Evolutionary conservation across 768 basidiomycete genomes (phyloP), one percentile per base, ranked within the genome.

Genomic region (Gelatoporia subvermispora): DNA sequence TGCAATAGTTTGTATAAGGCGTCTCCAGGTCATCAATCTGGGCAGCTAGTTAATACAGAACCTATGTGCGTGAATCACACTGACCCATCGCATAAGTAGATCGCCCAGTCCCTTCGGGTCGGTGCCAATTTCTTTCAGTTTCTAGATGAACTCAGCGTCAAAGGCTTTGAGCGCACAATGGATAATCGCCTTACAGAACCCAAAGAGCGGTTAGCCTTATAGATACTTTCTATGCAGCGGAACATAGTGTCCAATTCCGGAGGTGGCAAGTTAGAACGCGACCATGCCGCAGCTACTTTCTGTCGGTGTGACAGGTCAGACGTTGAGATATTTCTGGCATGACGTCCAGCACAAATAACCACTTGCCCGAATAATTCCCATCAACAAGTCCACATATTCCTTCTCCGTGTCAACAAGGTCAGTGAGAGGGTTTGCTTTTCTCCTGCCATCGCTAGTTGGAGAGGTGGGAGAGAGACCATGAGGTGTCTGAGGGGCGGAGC

Each of bases 241-340:
- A 99, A 99, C 89, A 98, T 95, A 45, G 76, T 68, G 67, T 99
- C 96, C 24, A 99, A 76, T 55, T 90, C 86, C 8, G 79, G 79
- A 15, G 96, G 96, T 16, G 96, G 96, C 35, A 99, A 84, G 65
- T 97, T 97, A 35, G 84, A 79, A 36, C 93, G 75, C 9, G 94
- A 96, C 96, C 96, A 99, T 42, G 96, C 96, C n/a, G 86, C 85
- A 9, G 96, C 96, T 4, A 96, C 88, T 81, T 88, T 92, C 93
- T 98, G 63, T 15, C 47, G 17, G 1, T 22, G 31, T 16, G 28
- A 7, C 28, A 31, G 28, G 13, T 31, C 28, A 31, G 28, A 31
- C 28, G 28, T 31, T 13, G 28, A 31, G 28, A 31, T 31, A 31
- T 31, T 31, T 31, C 28, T 31, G 28, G 28, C 5, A 7, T 31